A percentile compares a stretch with the other conserved stretches of the same genome.
phyloP scores from a whole-genome alignment of 2,329 filamentous ascomycete species.

The Calonectria pauciramosa region DNA sequence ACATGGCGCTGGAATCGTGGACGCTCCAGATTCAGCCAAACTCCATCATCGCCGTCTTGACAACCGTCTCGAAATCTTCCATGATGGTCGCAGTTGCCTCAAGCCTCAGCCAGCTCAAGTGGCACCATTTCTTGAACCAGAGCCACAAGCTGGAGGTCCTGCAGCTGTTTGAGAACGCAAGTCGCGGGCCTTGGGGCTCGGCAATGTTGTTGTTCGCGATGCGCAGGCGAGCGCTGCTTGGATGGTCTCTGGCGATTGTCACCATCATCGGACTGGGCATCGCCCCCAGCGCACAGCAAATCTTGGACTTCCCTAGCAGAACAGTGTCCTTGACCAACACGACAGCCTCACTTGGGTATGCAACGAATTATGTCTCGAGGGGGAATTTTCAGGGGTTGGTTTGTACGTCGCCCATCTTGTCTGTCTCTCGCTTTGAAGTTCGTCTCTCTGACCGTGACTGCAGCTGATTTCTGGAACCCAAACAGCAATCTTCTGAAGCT shows the following conservation, averaged over 20 bases:
- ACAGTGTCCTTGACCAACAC: neutral
- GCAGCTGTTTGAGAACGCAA: slow-evolving; percentile 26
- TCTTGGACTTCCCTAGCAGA: slow-evolving; percentile 16
- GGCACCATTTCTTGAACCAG: slow-evolving; percentile 10
- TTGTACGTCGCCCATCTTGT: neutral
- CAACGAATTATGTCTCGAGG: slow-evolving; percentile 15
- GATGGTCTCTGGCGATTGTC: slow-evolving; percentile 20
- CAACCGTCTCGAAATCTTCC: neutral
- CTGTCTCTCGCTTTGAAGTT: too few relatives aligned
- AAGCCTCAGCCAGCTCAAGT: slow-evolving; percentile 25
- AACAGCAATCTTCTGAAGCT: neutral
- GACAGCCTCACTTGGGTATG: slow-evolving; percentile 11
- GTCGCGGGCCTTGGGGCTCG: slow-evolving; percentile 20
- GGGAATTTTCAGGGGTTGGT: neutral
- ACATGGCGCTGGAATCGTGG: neutral
- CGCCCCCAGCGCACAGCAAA: slow-evolving; percentile 25
- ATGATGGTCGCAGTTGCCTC: slow-evolving; percentile 21
- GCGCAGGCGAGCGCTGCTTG: slow-evolving; percentile 1
- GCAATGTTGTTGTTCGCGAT: neutral
- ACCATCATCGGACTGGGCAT: slow-evolving; percentile 13
- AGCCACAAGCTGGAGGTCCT: neutral
- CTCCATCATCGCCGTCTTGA: slow-evolving; percentile 17
- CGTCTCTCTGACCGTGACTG: neutral
- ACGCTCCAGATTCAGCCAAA: slow-evolving; percentile 20
- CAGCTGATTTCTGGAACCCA: neutral